Base-by-base conservation (phyloP, 495 filamentous ascomycete genomes). In the Penicilliopsis zonata region DNA sequence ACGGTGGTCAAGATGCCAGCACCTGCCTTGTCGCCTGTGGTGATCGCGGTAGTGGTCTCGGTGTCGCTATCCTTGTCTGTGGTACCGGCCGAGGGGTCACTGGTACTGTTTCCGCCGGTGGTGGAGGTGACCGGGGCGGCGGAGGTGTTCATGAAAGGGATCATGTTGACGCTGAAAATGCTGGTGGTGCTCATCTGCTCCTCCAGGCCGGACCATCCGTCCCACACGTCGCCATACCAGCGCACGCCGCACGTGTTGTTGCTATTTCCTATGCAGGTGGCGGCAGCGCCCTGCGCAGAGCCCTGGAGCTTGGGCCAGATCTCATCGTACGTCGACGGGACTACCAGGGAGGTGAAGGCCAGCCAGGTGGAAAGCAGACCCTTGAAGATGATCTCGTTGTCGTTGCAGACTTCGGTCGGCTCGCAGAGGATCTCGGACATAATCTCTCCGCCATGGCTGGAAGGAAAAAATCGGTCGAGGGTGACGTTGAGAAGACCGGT, bases 381-480 rank as follows among this genome's bases (percentile, higher is more conserved):
- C 48, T 88, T 88, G 69, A 92, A 90, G 15, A 74, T 73, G 31
- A 76, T 73, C 45, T 85, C 78, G 53, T 88, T 82, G 33, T 70
- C 47, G 44, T 86, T 68, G 53, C 82, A 86, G 0, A 44, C 58
- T 28, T 59, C 48, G 18, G 52, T 53, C 2, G 69, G 52, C 49
- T 88, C 84, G 56, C 84, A 92, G 12, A 76, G 70, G n/a, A 74
- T 61, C 49, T 90, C 84, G 30, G 67, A 64, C 47, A 81, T 73
- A 42, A 77, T 63, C 17, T 66, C 55, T 13, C 58, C 52, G 26
- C 64, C 60, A 33, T 52, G 53, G 3, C 68, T 49, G 9, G 49
- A 25, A 37, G 72, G 53, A 57, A 70, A 76, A 62, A 86, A 90
- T 23, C 63, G 65, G 2, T 47, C 33, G 13, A 52, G 34, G 3